Base-by-base conservation (phyloP, 257 asterid genomes). In the Galeopsis tetrahit region DNA sequence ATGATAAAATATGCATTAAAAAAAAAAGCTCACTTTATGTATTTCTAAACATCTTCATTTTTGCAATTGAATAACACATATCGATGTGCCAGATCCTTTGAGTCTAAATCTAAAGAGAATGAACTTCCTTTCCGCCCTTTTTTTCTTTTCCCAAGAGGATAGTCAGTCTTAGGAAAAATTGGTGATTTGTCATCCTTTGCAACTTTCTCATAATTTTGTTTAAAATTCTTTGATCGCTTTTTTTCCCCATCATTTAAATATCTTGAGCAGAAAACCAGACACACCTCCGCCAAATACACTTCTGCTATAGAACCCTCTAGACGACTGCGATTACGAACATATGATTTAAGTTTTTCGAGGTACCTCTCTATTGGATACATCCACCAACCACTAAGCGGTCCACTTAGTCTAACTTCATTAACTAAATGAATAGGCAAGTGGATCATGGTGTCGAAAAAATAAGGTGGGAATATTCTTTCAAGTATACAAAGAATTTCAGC, bases 361-460 rank as follows among this genome's bases (percentile, higher is more conserved):
- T 70, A 70, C 46, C 75, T 39, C 58, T 70, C 46, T 2, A 58
- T 31, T 0, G 34, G 66, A 28, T 57, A 70, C 74, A 69, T 69
- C 74, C 66, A 69, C 46, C 65, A 17, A 17, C 38, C 15, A 51
- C 57, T 14, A 3, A 51, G 3, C 2, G 9, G 57, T 51, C 31
- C 57, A 51, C 57, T 51, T n/a, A 51, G 28, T n/a, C 52, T 51
- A 51, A 51, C 31, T 51, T 51, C 56, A 49, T 49, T 49, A 10
- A 49, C 69, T 21, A 70, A 70, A 40, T 69, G 66, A 9, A 69
- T 17, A 31, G 66, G 55, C 14, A 55, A 7, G 7, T 38, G 42
- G 6, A 38, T 4, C 42, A 38, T 38, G 42, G 8, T 7, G n/a
- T 43, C 49, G 8, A 43, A 43, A 43, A 10, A 51, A 3, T 31